These are phyloP conservation scores for Pochonia chlamydosporia DNA, from an alignment of 2,329 filamentous ascomycete genomes.

Conservation along the genomic window DNA sequence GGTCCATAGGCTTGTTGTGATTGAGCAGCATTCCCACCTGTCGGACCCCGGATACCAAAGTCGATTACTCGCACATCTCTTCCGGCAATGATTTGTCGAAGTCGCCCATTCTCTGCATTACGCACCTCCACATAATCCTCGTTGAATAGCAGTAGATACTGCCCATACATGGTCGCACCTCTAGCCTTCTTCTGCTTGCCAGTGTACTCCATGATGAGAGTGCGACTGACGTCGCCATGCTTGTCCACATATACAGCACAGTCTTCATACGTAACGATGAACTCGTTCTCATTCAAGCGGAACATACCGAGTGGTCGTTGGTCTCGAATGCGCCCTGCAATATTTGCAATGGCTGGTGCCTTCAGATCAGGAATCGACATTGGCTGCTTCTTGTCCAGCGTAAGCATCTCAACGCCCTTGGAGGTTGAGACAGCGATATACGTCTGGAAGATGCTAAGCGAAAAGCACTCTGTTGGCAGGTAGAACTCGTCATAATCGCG, in stretches of 20 bases:
- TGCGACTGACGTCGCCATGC: constrained; percentile 89
- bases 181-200: constrained; percentile 75
- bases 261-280: constrained; percentile 89
- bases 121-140: constrained; percentile 95
- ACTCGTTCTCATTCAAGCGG: constrained; percentile 84
- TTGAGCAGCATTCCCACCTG: constrained; percentile 39
- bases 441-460: constrained; percentile 92
- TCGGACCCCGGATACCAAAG: constrained; percentile 65
- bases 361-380: constrained; percentile 89
- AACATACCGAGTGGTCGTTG: constrained; percentile 95
- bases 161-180: constrained; percentile 81
- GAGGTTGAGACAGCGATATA: constrained; percentile 88
- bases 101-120: constrained; percentile 89
- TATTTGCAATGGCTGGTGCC: constrained; percentile 72
- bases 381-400: constrained; percentile 92
- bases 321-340: constrained; percentile 74
- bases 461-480: constrained; percentile 90
- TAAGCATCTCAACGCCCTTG: constrained; percentile 92
- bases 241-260: constrained; percentile 98
- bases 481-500: constrained; percentile 99
- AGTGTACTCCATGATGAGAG: constrained; percentile 98
- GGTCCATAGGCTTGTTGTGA: constrained; percentile 27
- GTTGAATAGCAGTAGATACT: constrained; percentile 90
- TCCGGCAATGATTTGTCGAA: constrained; percentile 91
- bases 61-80: constrained; percentile 87